These are phyloP conservation scores for Boletus rex-veris DNA, from an alignment of 768 basidiomycete genomes.

Conservation along the genomic window DNA sequence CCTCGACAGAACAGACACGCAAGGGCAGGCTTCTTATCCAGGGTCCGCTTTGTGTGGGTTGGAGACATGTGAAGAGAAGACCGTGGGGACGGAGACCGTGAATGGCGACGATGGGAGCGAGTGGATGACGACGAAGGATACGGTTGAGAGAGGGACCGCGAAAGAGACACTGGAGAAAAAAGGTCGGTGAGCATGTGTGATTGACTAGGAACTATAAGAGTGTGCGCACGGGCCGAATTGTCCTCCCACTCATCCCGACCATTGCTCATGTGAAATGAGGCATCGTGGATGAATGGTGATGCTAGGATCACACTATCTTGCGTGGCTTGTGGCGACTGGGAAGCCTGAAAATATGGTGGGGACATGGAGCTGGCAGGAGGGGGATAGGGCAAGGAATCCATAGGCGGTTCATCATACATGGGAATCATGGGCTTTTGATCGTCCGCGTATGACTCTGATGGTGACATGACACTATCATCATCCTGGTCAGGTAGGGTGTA, in stretches of 20 bases:
- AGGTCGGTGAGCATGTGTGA: constrained; percentile 21
- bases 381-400: constrained; percentile 32
- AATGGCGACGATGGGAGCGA: constrained; percentile 22
- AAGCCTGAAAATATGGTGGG: constrained; percentile 18
- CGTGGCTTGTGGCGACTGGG: constrained; percentile 3
- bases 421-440: constrained; percentile 7
- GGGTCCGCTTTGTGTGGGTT: constrained; percentile 22
- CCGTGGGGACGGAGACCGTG: constrained; percentile 28
- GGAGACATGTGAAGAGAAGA: constrained; percentile 17
- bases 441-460: constrained; percentile 8
- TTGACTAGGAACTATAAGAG: constrained; percentile 9
- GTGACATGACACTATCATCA: neutral
- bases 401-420: constrained; percentile 23
- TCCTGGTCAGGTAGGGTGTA: constrained; percentile 20
- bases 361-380: constrained; percentile 24
- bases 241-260: constrained; percentile 26
- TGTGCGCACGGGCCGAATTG: neutral
- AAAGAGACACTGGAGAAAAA: constrained; percentile 7
- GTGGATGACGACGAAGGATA: constrained; percentile 10
- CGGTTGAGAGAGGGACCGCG: constrained; percentile 12
- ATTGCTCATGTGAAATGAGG: constrained; percentile 4
- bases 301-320: constrained; percentile 14
- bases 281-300: constrained; percentile 14
- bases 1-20: constrained; percentile 67
- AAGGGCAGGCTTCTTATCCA: constrained; percentile 55